phyloP scores from a whole-genome alignment of 208 protist species.

The Wallacemonas collosoma region DNA sequence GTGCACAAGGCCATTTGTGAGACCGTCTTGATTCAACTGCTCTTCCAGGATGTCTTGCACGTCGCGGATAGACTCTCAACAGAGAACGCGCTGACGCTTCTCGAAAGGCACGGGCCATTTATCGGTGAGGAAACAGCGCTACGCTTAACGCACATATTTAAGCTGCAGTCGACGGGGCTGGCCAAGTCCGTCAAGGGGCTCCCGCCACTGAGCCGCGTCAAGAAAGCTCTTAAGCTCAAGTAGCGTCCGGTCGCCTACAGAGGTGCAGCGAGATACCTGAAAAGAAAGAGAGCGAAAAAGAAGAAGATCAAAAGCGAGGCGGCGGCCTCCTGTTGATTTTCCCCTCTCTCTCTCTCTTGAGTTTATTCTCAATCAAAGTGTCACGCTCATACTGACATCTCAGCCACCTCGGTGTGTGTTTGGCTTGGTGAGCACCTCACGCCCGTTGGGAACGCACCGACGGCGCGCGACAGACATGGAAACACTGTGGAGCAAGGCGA shows the following conservation, averaged over 20 bases:
- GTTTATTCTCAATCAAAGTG: too few species aligned
- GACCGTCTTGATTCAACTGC: slow-evolving; percentile 51
- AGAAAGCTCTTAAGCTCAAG: slow-evolving; percentile 43
- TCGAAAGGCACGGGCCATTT: slow-evolving; percentile 64
- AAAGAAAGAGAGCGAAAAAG: too few species aligned
- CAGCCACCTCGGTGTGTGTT: too few species aligned
- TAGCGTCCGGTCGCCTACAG: background rate
- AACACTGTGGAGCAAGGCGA: too few species aligned
- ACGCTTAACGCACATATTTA: slow-evolving; percentile 60
- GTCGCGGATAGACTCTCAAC: slow-evolving; percentile 21
- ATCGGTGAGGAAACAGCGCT: slow-evolving; percentile 37
- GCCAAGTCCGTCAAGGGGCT: slow-evolving; percentile 33
- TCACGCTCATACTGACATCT: too few species aligned
- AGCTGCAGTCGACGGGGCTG: slow-evolving; percentile 35
- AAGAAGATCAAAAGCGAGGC: too few species aligned
- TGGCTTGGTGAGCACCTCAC: too few species aligned
- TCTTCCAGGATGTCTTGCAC: slow-evolving; percentile 25
- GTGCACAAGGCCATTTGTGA: slow-evolving; percentile 73
- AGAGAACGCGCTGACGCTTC: slow-evolving; percentile 42
- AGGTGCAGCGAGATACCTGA: too few species aligned
- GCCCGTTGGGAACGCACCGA: too few species aligned
- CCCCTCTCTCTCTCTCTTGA: too few species aligned
- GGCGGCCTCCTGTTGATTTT: too few species aligned
- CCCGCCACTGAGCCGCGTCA: slow-evolving; percentile 50
- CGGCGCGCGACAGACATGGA: too few species aligned